Base-by-base conservation (phyloP, 257 asterid species). In the Leptodermis oblonga region DNA sequence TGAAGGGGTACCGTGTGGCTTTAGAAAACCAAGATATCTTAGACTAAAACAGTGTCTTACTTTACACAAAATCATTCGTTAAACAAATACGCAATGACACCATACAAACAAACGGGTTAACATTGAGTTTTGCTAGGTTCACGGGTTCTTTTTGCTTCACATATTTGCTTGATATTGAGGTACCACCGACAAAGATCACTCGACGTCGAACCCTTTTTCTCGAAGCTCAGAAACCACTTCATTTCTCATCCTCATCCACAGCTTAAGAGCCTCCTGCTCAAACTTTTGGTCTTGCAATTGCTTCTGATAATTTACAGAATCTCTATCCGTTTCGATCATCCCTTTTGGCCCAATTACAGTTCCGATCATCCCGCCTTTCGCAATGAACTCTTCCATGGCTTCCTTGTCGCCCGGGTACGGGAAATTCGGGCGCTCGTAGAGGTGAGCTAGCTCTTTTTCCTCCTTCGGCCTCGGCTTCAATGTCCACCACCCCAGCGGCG, bases 401-500 rank as follows among this genome's bases (percentile, higher is more conserved):
- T 89, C 96, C 26, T 73, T 79, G 28, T 90, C 97, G 0, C 97
- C 98, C 0, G 97, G 98, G 70, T 90, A 92, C 0, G 98, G 98
- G 62, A 86, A 88, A 60, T 76, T 84, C 5, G 89, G 79, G 72
- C 83, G 95, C 78, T 93, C 97, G 37, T 93, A 93, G 41, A 87
- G 89, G 69, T 91, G 95, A 12, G 96, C 91, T 39, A 87, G 70
- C 78, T 93, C 97, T 46, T 73, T 82, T 82, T 93, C 97, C 74
- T 93, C 96, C 74, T 87, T 88, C 2, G 99, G 97, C 82, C 67
- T 79, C 14, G 96, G 96, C 84, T 85, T 90, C 74, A 93, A 62
- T 6, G 90, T 86, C 95, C 96, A 93, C 99, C 97, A 93, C 12
- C 97, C 99, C 9, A 93, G 80, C 11, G 97, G 99, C 0, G 97